phyloP scores from a whole-genome alignment of 2,329 filamentous ascomycete genomes.

The Fusarium sp. region DNA sequence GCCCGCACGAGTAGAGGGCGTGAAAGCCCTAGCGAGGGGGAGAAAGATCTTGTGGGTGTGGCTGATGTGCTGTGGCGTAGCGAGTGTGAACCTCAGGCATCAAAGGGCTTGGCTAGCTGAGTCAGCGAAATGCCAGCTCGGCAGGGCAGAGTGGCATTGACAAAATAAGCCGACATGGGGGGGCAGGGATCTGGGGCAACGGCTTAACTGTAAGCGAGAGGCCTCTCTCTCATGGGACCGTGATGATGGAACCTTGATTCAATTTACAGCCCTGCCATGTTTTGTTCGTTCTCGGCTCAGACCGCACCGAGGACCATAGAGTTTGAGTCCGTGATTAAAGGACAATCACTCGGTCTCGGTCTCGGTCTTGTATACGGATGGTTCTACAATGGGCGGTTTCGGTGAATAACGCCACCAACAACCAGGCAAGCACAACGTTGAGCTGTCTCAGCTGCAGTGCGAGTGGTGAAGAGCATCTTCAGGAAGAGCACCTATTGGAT shows the following conservation, averaged over 20 bases:
- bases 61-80: constrained; percentile 30
- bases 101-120: background rate
- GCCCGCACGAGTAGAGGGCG: constrained; percentile 47
- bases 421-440: background rate
- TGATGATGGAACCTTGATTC: background rate
- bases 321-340: background rate
- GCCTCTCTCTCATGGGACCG: constrained; percentile 15
- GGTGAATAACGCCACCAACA: background rate
- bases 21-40: constrained; percentile 49
- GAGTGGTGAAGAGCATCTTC: background rate
- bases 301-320: background rate
- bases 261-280: background rate
- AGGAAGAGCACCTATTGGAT: background rate
- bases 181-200: background rate
- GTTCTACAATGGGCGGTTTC: background rate
- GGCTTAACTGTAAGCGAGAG: constrained; percentile 3
- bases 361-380: background rate
- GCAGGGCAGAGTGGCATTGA: constrained; percentile 11
- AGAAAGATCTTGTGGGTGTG: constrained; percentile 31
- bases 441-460: background rate
- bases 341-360: background rate
- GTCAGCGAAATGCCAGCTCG: constrained; percentile 16
- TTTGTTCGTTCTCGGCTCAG: background rate
- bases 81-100: constrained; percentile 27
- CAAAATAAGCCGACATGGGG: constrained; percentile 29